A percentile compares a stretch with the other conserved stretches of the same genome.
Conservation (phyloP, 169 alveolate genomes). For the Plasmodium fragile region DNA sequence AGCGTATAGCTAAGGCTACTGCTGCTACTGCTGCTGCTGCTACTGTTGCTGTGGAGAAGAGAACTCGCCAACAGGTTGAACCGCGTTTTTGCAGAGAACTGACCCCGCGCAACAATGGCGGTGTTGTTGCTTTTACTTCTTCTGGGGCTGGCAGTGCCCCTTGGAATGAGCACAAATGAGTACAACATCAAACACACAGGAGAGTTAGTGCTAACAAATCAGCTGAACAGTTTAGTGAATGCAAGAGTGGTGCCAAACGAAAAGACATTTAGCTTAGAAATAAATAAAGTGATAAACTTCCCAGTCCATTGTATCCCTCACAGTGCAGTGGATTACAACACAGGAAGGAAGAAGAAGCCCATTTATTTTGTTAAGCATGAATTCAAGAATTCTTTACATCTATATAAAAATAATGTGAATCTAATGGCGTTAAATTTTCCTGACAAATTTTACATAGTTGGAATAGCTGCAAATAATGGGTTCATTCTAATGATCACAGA, state of each 20-base stretch:
- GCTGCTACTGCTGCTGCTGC: no score
- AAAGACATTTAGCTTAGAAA: slow-evolving; percentile 7
- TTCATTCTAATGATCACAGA: slow-evolving; percentile 20
- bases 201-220: slow-evolving; percentile 18
- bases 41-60: background rate
- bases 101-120: background rate
- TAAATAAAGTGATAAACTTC: slow-evolving; percentile 13
- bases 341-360: slow-evolving; percentile 8
- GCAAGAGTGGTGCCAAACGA: background rate
- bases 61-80: background rate
- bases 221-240: slow-evolving; percentile 8
- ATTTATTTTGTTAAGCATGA: slow-evolving; percentile 58
- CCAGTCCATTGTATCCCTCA: slow-evolving; percentile 63
- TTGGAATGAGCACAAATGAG: background rate
- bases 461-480: slow-evolving; percentile 61
- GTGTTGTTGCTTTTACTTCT: background rate
- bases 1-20: background rate
- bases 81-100: background rate
- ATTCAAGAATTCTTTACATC: slow-evolving; percentile 13
- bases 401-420: slow-evolving; percentile 64
- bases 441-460: slow-evolving; percentile 30
- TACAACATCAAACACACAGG: slow-evolving; percentile 44
- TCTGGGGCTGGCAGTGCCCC: background rate
- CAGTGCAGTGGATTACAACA: slow-evolving; percentile 34
- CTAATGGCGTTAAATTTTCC: slow-evolving; percentile 18